A percentile compares a stretch with the other conserved stretches of the same genome.
Evolutionary conservation across 805 yeast species (phyloP).

Genomic region (Tetrapisispora pingtungensis): DNA sequence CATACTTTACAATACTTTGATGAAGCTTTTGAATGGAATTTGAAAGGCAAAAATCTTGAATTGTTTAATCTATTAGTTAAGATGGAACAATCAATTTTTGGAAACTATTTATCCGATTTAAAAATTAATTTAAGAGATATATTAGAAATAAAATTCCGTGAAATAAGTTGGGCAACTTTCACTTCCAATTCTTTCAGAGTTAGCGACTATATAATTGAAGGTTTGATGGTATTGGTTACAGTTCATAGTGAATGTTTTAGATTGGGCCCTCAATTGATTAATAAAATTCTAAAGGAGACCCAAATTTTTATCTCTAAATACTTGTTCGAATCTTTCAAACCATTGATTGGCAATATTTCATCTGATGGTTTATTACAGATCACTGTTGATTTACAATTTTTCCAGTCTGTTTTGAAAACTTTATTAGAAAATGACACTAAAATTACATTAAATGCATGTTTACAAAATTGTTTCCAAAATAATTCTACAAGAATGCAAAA

Average conservation of each 20-base stretch:
- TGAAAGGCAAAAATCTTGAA: constrained; percentile 35
- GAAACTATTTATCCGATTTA: constrained; percentile 42
- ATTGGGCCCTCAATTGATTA: constrained; percentile 38
- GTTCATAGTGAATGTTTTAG: constrained; percentile 43
- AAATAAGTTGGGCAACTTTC: constrained; percentile 35
- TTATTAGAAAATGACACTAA: constrained; percentile 25
- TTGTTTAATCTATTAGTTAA: constrained; percentile 37
- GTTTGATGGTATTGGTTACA: constrained; percentile 38
- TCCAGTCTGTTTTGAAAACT: constrained; percentile 28
- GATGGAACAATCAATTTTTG: constrained; percentile 45
- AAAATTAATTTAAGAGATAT: constrained; percentile 33
- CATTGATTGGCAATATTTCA: constrained; percentile 36
- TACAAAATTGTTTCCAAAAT: constrained; percentile 28
- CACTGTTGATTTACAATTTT: constrained; percentile 44
- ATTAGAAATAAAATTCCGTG: constrained; percentile 32
- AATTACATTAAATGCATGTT: constrained; percentile 23
- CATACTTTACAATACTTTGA: constrained; percentile 41
- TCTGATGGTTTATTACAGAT: constrained; percentile 41
- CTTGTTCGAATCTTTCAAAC: constrained; percentile 33
- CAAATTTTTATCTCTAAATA: constrained; percentile 31
- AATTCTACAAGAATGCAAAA: constrained; percentile 17
- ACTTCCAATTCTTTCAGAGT: constrained; percentile 31
- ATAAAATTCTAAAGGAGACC: constrained; percentile 36
- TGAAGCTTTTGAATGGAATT: constrained; percentile 36
- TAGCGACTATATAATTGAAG: constrained; percentile 40